Evolutionary conservation across 768 basidiomycete genomes (phyloP).

Genomic region (Auricularia heimuer): DNA sequence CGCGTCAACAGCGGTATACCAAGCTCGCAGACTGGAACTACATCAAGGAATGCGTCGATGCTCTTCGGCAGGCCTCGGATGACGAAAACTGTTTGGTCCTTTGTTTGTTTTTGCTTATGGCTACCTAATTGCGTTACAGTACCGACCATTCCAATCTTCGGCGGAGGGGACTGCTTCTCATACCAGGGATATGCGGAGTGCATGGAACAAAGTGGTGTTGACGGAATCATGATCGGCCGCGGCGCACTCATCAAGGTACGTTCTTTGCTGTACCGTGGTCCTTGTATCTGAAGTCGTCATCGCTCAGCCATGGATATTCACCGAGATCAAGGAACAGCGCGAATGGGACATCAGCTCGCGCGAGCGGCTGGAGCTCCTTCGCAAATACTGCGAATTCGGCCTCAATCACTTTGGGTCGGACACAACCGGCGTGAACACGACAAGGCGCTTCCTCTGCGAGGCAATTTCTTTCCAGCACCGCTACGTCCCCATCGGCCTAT

Average conservation of each 20-base stretch:
- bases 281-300: background rate
- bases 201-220: slow-evolving; percentile 73
- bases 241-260: slow-evolving; percentile 83
- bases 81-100: slow-evolving; percentile 56
- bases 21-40: slow-evolving; percentile 92
- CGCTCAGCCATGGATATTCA: slow-evolving; percentile 71
- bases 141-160: slow-evolving; percentile 85
- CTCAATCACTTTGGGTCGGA: slow-evolving; percentile 80
- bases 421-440: slow-evolving; percentile 81
- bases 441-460: slow-evolving; percentile 90
- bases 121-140: slow-evolving; percentile 33
- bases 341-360: slow-evolving; percentile 91
- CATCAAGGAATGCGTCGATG: slow-evolving; percentile 76
- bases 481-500: slow-evolving; percentile 87
- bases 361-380: slow-evolving; percentile 71
- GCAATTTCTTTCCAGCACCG: slow-evolving; percentile 93
- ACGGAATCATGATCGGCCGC: slow-evolving; percentile 91
- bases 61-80: slow-evolving; percentile 58
- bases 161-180: slow-evolving; percentile 92
- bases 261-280: slow-evolving; percentile 14
- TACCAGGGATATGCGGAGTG: slow-evolving; percentile 71
- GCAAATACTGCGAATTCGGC: slow-evolving; percentile 81
- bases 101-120: background rate
- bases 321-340: slow-evolving; percentile 82
- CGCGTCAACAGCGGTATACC: slow-evolving; percentile 89